Evolutionary conservation across 208 protist species (phyloP).

Genomic region (Crithidia acanthocephali): DNA sequence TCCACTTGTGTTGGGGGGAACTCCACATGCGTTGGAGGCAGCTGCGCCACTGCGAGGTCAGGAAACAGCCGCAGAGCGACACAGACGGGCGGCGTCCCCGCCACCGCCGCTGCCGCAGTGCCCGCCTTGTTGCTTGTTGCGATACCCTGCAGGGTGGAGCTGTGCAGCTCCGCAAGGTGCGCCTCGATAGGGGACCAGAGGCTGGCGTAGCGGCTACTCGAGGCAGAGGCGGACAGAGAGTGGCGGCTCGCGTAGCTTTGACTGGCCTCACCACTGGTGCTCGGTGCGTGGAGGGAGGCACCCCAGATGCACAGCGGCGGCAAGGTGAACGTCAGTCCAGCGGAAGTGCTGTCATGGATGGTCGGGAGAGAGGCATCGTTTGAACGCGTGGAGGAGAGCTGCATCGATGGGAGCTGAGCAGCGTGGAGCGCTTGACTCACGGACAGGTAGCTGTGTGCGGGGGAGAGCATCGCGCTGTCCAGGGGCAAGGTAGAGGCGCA

Average conservation of each 20-base stretch:
- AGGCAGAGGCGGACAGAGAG: not conserved
- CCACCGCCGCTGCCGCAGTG: not conserved
- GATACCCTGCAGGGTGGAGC: not conserved
- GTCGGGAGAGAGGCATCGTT: no score
- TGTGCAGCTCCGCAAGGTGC: conserved; percentile 19
- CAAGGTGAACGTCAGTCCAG: conserved; percentile 48
- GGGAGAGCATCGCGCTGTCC: not conserved
- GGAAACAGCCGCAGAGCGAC: conserved; percentile 57
- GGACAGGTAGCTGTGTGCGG: conserved; percentile 2
- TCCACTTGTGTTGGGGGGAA: not conserved
- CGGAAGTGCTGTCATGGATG: not conserved
- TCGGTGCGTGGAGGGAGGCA: not conserved
- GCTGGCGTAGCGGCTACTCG: conserved; percentile 13
- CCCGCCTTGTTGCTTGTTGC: no score
- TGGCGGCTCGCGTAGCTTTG: not conserved
- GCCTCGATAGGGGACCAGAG: conserved; percentile 32
- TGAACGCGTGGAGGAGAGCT: no score
- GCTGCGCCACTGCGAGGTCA: conserved; percentile 45
- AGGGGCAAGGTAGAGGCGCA: not conserved
- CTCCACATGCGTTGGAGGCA: conserved; percentile 17
- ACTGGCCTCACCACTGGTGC: not conserved
- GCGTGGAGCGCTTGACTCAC: conserved; percentile 1
- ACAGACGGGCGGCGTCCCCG: conserved; percentile 27
- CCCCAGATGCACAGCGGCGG: conserved; percentile 54
- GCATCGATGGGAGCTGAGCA: not conserved